Percentiles rank a stretch among this genome's conserved stretches.
phyloP scores from a whole-genome alignment of 1,139 yeast species.

The Hyphopichia khmerensis region DNA sequence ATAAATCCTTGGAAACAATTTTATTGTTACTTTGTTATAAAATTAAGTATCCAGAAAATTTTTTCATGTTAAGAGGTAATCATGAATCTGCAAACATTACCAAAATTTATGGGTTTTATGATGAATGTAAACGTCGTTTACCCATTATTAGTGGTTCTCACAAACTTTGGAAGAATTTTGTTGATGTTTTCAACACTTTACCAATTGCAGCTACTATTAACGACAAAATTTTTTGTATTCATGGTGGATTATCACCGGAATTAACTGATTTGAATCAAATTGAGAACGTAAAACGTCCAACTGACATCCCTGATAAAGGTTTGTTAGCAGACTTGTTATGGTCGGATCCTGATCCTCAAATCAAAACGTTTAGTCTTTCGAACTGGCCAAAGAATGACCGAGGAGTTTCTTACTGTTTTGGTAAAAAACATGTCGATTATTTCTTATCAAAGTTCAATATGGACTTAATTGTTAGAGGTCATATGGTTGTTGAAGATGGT shows the following conservation, averaged over 20 bases:
- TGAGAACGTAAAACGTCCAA: conserved; percentile 71
- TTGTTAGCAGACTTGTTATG: conserved; percentile 77
- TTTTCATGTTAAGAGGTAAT: conserved; percentile 80
- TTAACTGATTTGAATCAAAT: conserved; percentile 65
- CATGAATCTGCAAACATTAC: conserved; percentile 85
- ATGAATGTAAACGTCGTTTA: conserved; percentile 79
- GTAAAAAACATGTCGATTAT: conserved; percentile 67
- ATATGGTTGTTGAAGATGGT: conserved; percentile 93
- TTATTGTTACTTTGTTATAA: conserved; percentile 69
- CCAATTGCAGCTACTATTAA: conserved; percentile 88
- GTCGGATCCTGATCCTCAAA: conserved; percentile 80
- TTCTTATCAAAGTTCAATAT: conserved; percentile 70
- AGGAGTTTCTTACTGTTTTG: conserved; percentile 83
- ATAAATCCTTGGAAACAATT: conserved; percentile 79
- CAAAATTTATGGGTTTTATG: conserved; percentile 83
- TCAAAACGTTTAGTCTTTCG: conserved; percentile 36
- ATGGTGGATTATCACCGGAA: conserved; percentile 86
- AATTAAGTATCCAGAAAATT: conserved; percentile 79
- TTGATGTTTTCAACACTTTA: conserved; percentile 81
- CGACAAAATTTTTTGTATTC: conserved; percentile 83
- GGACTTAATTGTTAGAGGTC: conserved; percentile 82
- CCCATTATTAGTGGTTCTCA: conserved; percentile 45
- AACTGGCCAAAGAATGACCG: conserved; percentile 85
- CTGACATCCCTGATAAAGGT: conserved; percentile 85
- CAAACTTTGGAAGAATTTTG: conserved; percentile 71